Conservation (phyloP, 1,284 basidiomycete species). For the Sanghuangporus sanghuang region DNA sequence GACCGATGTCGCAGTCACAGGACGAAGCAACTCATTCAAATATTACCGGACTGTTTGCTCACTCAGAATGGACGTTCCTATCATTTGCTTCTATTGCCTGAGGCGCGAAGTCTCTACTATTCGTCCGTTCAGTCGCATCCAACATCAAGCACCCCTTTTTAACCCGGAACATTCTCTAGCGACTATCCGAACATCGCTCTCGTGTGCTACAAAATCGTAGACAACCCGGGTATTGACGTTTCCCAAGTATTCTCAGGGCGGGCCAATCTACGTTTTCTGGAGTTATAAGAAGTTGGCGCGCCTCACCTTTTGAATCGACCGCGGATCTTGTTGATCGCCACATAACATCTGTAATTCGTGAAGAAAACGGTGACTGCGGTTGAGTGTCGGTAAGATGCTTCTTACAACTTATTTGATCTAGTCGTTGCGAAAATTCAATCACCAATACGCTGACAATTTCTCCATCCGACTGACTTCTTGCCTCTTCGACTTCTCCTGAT, state of each 20-base stretch:
- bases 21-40: slow-evolving; percentile 32
- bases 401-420: too few species aligned
- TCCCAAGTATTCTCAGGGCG: slow-evolving; percentile 36
- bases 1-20: slow-evolving; percentile 34
- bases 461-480: background rate
- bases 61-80: slow-evolving; percentile 41
- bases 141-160: background rate
- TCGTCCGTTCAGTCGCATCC: background rate
- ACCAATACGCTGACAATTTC: too few species aligned
- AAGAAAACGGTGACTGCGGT: slow-evolving; percentile 39
- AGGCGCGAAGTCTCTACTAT: slow-evolving; percentile 1
- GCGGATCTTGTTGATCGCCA: slow-evolving; percentile 12
- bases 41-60: slow-evolving; percentile 42
- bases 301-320: background rate
- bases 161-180: background rate
- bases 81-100: slow-evolving; percentile 20
- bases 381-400: slow-evolving; percentile 34
- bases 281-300: slow-evolving; percentile 54
- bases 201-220: slow-evolving; percentile 37
- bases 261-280: slow-evolving; percentile 52
- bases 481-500: background rate
- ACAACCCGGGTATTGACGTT: slow-evolving; percentile 39
- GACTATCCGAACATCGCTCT: background rate
- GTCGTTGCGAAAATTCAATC: too few species aligned
- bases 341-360: slow-evolving; percentile 30